Conservation (phyloP, 2,329 filamentous ascomycete species). For the Didymella pinodella region DNA sequence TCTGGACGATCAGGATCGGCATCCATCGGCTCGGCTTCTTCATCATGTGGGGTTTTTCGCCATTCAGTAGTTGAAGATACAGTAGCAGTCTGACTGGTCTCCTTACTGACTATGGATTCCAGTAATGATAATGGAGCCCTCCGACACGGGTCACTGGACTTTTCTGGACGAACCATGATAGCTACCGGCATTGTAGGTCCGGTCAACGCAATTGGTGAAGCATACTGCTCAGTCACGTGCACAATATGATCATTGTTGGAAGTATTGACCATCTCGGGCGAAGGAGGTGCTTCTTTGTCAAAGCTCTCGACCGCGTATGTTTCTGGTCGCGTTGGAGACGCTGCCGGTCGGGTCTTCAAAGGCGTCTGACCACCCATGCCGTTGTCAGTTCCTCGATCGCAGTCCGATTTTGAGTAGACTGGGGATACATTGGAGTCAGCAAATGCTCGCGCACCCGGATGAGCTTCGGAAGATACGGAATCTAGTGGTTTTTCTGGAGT, state of each 20-base stretch:
- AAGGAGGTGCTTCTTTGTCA: not conserved
- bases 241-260: not conserved
- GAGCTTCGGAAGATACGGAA: not conserved
- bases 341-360: not conserved
- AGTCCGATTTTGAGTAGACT: not conserved
- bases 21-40: not conserved
- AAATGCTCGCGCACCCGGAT: not conserved
- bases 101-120: not conserved
- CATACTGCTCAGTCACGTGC: not conserved
- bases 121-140: too few relatives aligned
- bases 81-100: not conserved
- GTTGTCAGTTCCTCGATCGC: not conserved
- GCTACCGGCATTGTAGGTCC: not conserved
- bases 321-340: not conserved
- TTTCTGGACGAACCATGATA: conserved; percentile 2
- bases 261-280: not conserved
- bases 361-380: not conserved
- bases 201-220: not conserved
- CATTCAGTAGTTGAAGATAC: not conserved
- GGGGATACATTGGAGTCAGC: not conserved
- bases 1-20: not conserved
- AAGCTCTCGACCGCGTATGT: not conserved
- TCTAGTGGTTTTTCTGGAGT: not conserved
- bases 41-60: not conserved
- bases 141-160: too few relatives aligned